Base-by-base conservation (phyloP, 441 rosid genomes). In the Populus tomentosa region DNA sequence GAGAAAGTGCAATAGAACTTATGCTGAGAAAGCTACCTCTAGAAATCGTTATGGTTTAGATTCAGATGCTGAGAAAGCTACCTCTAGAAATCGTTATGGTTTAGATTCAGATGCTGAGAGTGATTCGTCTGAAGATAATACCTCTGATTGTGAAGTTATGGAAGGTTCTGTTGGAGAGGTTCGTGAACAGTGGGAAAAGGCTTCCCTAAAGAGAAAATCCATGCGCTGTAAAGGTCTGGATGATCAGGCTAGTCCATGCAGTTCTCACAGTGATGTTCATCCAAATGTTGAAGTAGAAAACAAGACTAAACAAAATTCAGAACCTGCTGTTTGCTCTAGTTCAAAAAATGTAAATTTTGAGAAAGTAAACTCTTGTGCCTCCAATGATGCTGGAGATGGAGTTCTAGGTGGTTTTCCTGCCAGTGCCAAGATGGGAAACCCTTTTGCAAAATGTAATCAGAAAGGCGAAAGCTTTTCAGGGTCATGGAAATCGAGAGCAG, bases 121-220 rank as follows among this genome's bases (percentile, higher is more conserved):
- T 73, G 84, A 83, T 69, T 78, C 82, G 20, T 86, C 85, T 1
- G 90, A 80, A 64, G 86, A 86, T 23, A 88, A 83, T 78, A 85
- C 81, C 59, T 92, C 96, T 82, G 98, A 94, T 80, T 91, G 91
- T 85, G 97, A 92, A 84, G 84, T 87, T 69, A 78, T 92, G 75
- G 97, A 90, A 77, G 92, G 82, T 77, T 84, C 93, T 70, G 62
- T 23, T 33, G 81, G 86, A 69, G 83, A 88, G 73, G 82, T 91
- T 26, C 89, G 82, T 21, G 86, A 89, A 79, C 85, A 87, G 75
- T 91, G 96, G 94, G 89, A 87, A 84, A 89, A 84, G 80, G 89
- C 91, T 38, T 86, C 32, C 28, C 76, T 75, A 14, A 86, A 76
- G 69, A 92, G 86, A 81, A 88, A 66, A 78, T 84, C 74, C 75